Evolutionary conservation across 2,329 filamentous ascomycete species (phyloP).

Genomic region (Elsinoe necatrix): DNA sequence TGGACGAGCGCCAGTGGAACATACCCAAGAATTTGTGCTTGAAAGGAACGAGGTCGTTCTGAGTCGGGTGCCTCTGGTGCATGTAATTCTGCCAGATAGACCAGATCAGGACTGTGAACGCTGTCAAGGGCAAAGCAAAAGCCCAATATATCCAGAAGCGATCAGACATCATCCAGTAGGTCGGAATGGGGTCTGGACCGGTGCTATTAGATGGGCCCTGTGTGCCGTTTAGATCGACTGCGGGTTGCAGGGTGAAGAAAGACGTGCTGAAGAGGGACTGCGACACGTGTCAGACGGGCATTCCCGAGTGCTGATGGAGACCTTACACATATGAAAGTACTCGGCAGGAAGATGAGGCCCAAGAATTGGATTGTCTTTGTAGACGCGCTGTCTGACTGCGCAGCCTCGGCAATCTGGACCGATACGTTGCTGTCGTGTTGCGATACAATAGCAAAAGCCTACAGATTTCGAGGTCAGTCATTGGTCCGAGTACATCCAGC

Average conservation of each 20-base stretch:
- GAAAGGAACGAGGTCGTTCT: background rate
- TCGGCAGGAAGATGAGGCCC: slow-evolving; percentile 22
- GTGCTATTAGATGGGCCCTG: background rate
- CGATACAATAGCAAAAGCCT: slow-evolving; percentile 23
- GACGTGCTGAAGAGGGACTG: slow-evolving; percentile 18
- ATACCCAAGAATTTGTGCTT: background rate
- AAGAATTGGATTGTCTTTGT: slow-evolving; percentile 23
- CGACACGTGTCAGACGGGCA: background rate
- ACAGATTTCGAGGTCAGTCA: background rate
- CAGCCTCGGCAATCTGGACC: slow-evolving; percentile 19
- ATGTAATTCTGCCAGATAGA: slow-evolving; percentile 10
- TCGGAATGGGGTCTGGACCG: background rate
- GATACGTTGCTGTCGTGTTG: slow-evolving; percentile 21
- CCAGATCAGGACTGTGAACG: slow-evolving; percentile 7
- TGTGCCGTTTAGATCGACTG: background rate
- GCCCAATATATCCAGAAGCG: slow-evolving; percentile 16
- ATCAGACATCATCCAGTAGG: slow-evolving; percentile 14
- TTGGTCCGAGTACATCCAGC: background rate
- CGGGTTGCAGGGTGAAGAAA: slow-evolving; percentile 11
- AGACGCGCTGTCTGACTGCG: slow-evolving; percentile 20
- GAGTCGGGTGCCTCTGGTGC: background rate
- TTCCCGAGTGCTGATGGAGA: too few species aligned
- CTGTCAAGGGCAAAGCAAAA: slow-evolving; percentile 4
- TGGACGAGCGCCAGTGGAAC: background rate
- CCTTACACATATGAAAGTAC: slow-evolving; percentile 21